Evolutionary conservation across 1,284 basidiomycete genomes (phyloP).

Genomic region (Prillingera fragicola): DNA sequence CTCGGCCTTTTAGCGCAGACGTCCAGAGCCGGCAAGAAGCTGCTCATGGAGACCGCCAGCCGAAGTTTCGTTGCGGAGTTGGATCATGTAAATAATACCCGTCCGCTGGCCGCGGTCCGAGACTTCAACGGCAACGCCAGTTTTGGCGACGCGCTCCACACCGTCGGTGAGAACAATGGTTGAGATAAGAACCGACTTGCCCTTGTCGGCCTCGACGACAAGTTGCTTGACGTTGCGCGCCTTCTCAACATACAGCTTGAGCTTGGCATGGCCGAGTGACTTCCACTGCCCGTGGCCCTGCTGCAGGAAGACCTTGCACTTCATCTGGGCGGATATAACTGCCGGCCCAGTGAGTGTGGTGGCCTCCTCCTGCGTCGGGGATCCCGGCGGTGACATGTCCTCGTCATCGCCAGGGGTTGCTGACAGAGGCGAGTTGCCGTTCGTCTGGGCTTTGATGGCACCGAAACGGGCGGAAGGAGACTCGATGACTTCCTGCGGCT

Average conservation of each 20-base stretch:
- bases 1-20: conserved; percentile 49
- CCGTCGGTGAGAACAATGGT: conserved; percentile 94
- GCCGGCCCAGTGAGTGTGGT: conserved; percentile 59
- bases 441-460: conserved; percentile 27
- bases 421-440: conserved; percentile 1
- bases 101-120: conserved; percentile 83
- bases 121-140: conserved; percentile 92
- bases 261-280: conserved; percentile 76
- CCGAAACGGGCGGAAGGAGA: conserved; percentile 31
- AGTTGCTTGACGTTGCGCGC: conserved; percentile 86
- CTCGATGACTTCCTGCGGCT: no score
- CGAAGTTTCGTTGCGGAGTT: conserved; percentile 78
- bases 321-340: conserved; percentile 83
- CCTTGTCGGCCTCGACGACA: conserved; percentile 81
- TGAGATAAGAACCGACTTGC: conserved; percentile 73
- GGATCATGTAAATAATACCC: conserved; percentile 98
- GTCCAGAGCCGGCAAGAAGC: conserved; percentile 80
- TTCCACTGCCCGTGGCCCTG: conserved; percentile 97
- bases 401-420: conserved; percentile 47
- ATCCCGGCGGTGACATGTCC: conserved; percentile 69
- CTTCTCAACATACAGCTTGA: conserved; percentile 76
- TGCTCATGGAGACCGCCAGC: conserved; percentile 80
- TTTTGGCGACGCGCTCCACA: conserved; percentile 95
- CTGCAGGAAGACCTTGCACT: conserved; percentile 96
- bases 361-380: conserved; percentile 59